phyloP scores from a whole-genome alignment of 2,329 filamentous ascomycete species.

The Ambrosiella beaveri region DNA sequence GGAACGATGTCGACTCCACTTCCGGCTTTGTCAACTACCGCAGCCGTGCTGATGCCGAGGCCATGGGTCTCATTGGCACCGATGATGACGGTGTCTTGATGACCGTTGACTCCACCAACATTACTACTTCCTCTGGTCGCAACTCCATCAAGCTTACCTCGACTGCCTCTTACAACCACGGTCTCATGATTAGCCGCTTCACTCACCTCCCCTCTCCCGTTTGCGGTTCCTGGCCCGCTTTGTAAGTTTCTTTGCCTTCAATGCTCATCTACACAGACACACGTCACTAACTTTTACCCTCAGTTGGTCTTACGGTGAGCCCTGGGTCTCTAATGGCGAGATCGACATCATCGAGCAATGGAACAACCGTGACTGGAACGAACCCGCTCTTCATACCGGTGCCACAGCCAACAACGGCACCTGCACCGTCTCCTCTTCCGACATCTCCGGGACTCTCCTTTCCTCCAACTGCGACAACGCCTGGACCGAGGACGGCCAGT shows the following conservation, averaged over 20 bases:
- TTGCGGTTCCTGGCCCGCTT: constrained; percentile 58
- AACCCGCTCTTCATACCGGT: constrained; percentile 41
- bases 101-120: constrained; percentile 21
- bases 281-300: background rate
- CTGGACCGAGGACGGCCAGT: constrained; percentile 13
- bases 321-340: constrained; percentile 46
- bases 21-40: constrained; percentile 45
- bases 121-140: constrained; percentile 21
- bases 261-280: background rate
- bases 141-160: constrained; percentile 49
- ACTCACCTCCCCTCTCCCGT: constrained; percentile 46
- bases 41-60: constrained; percentile 20
- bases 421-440: constrained; percentile 21
- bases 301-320: constrained; percentile 31
- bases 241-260: constrained; percentile 24
- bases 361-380: constrained; percentile 36
- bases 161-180: constrained; percentile 42
- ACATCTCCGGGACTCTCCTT: constrained; percentile 19
- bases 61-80: constrained; percentile 21
- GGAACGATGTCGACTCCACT: constrained; percentile 36
- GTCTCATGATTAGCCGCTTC: constrained; percentile 53
- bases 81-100: constrained; percentile 22
- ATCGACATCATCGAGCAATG: constrained; percentile 53
- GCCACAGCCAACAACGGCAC: constrained; percentile 18
- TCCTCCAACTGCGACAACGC: constrained; percentile 26